Conservation (phyloP, 768 basidiomycete species). For the Boletus sp. region DNA sequence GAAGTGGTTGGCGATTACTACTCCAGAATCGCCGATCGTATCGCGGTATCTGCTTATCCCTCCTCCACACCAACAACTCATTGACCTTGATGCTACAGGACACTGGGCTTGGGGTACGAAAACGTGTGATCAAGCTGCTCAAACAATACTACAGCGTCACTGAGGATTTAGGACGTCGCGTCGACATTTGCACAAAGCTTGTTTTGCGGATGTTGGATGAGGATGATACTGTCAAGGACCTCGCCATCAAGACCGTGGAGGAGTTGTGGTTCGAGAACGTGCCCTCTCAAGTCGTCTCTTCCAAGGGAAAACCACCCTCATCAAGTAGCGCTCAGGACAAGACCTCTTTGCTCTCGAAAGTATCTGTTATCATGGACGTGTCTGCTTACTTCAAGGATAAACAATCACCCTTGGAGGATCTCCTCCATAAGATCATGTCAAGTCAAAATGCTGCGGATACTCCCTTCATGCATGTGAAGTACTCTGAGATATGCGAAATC, state of each 20-base stretch:
- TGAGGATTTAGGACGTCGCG: conserved; percentile 53
- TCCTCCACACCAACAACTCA: background rate
- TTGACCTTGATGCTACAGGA: conserved; percentile 53
- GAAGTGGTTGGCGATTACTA: conserved; percentile 91
- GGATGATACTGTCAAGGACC: conserved; percentile 92
- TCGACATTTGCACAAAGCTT: conserved; percentile 81
- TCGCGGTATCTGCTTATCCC: conserved; percentile 61
- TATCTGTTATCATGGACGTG: conserved; percentile 83
- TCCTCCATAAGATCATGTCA: conserved; percentile 78
- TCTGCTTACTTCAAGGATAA: conserved; percentile 80
- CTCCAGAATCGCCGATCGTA: conserved; percentile 81
- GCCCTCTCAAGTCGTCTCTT: conserved; percentile 29
- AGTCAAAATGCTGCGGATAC: conserved; percentile 63
- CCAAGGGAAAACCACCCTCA: conserved; percentile 38
- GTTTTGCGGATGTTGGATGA: conserved; percentile 87
- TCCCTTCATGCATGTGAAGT: conserved; percentile 57
- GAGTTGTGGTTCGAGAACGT: conserved; percentile 80
- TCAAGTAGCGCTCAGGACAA: conserved; percentile 46
- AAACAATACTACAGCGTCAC: conserved; percentile 75
- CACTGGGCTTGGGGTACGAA: conserved; percentile 89
- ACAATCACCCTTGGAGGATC: conserved; percentile 79
- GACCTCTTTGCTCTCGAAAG: conserved; percentile 57
- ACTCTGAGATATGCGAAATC: conserved; percentile 77
- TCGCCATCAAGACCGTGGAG: conserved; percentile 86
- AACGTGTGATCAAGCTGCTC: conserved; percentile 93